Evolutionary conservation across 2,329 filamentous ascomycete genomes (phyloP).

Genomic region (Emmonsia crescens): DNA sequence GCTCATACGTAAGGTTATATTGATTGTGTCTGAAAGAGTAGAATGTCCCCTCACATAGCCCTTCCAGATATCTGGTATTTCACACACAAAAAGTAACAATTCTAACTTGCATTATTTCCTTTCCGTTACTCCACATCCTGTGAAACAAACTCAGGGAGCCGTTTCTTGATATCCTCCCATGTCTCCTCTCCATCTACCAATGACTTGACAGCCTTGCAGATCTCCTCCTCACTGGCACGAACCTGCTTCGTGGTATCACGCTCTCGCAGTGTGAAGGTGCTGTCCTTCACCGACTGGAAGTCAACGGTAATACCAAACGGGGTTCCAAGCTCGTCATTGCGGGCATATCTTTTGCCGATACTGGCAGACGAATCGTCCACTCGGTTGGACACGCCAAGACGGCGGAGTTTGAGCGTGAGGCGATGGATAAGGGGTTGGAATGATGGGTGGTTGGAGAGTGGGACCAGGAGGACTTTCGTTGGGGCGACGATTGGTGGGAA

Average conservation of each 20-base stretch:
- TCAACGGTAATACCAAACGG: constrained; percentile 90
- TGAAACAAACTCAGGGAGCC: constrained; percentile 74
- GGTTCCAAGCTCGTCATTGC: constrained; percentile 93
- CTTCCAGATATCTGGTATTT: not conserved
- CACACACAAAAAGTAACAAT: not conserved
- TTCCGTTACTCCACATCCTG: constrained; percentile 47
- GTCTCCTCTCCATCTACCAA: constrained; percentile 52
- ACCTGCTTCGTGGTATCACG: constrained; percentile 87
- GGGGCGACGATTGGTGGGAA: constrained; percentile 75
- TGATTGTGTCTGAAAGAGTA: not conserved
- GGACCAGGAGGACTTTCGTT: constrained; percentile 87
- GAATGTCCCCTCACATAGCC: not conserved
- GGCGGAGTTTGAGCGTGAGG: constrained; percentile 65
- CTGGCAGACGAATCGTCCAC: constrained; percentile 84
- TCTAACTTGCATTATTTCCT: not conserved
- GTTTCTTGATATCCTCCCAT: constrained; percentile 61
- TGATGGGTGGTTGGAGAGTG: constrained; percentile 67
- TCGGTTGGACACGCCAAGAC: constrained; percentile 66
- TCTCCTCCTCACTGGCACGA: constrained; percentile 67
- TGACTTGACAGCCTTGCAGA: constrained; percentile 60
- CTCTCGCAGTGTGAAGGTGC: constrained; percentile 76
- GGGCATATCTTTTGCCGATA: constrained; percentile 88
- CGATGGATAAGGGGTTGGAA: constrained; percentile 68
- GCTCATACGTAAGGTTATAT: not conserved
- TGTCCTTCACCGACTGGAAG: constrained; percentile 87